Conservation (phyloP, 169 alveolate genomes). For the Eimeria sp. region DNA sequence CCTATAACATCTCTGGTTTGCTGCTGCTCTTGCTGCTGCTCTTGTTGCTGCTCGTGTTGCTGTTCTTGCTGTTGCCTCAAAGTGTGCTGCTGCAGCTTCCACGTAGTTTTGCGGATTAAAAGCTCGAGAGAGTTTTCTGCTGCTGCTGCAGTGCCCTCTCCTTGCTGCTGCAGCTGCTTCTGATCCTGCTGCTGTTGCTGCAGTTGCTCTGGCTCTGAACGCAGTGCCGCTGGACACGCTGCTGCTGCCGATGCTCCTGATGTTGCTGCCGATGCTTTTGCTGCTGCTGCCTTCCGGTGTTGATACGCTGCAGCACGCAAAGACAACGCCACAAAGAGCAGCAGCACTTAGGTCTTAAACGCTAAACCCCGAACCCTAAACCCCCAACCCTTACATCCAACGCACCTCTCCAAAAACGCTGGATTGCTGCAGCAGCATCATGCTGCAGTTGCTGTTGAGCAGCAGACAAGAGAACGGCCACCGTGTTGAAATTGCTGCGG, state of each 20-base stretch:
- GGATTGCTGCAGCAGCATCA: constrained; percentile 28
- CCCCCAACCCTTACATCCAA: not conserved
- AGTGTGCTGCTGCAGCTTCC: constrained; percentile 67
- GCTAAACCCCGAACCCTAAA: constrained; percentile 4
- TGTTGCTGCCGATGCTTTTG: constrained; percentile 28
- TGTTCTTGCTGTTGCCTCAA: constrained; percentile 43
- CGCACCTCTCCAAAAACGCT: constrained; percentile 53
- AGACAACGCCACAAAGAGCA: not conserved
- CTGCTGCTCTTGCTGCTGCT: constrained; percentile 51
- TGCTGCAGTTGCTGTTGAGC: constrained; percentile 47
- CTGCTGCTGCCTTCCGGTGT: constrained; percentile 5
- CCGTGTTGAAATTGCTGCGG: not conserved
- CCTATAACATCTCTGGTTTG: not conserved
- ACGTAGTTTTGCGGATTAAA: constrained; percentile 27
- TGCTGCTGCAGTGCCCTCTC: not conserved
- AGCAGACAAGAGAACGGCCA: constrained; percentile 11
- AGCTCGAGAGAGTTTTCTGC: constrained; percentile 27
- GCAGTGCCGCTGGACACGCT: constrained; percentile 17
- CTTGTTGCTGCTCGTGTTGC: constrained; percentile 44
- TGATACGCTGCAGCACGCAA: constrained; percentile 1
- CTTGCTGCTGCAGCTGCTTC: constrained; percentile 11
- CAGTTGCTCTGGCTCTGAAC: not conserved
- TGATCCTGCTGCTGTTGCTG: constrained; percentile 29
- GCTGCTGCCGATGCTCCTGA: constrained; percentile 29
- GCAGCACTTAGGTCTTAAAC: constrained; percentile 12